A percentile compares a stretch with the other conserved stretches of the same genome.
These are phyloP conservation scores for Apiospora saccharicola DNA, from an alignment of 2,329 filamentous ascomycete species.

Conservation along the genomic window DNA sequence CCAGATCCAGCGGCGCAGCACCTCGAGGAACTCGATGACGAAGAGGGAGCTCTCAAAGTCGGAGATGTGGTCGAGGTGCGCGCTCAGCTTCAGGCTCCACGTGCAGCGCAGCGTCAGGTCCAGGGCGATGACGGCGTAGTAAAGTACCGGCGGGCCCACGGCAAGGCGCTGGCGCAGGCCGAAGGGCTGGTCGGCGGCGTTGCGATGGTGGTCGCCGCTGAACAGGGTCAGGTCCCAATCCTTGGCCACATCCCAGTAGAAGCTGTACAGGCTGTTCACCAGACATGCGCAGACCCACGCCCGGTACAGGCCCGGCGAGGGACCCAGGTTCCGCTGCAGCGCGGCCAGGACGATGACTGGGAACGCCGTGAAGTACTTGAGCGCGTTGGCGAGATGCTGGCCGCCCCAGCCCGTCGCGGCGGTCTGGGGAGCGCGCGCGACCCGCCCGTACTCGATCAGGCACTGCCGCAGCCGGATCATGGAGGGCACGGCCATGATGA, in stretches of 20 bases:
- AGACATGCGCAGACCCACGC: conserved; percentile 77
- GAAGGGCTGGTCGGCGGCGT: conserved; percentile 72
- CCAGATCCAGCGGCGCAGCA: conserved; percentile 92
- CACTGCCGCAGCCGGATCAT: conserved; percentile 91
- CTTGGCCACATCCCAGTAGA: conserved; percentile 97
- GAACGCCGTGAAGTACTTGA: conserved; percentile 94
- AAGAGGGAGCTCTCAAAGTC: conserved; percentile 92
- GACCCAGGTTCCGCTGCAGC: conserved; percentile 67
- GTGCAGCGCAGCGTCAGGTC: conserved; percentile 87
- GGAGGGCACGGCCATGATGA: conserved; percentile 84
- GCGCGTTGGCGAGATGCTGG: conserved; percentile 89
- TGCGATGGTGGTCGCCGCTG: conserved; percentile 57
- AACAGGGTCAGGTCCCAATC: conserved; percentile 96
- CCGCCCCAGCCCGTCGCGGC: conserved; percentile 75
- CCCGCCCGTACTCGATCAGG: conserved; percentile 83
- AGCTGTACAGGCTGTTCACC: conserved; percentile 91
- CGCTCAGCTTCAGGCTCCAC: conserved; percentile 88
- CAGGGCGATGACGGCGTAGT: conserved; percentile 81
- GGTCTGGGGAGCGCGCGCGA: conserved; percentile 62
- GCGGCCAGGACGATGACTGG: conserved; percentile 86
- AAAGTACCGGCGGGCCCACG: conserved; percentile 76
- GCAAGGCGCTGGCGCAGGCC: conserved; percentile 78
- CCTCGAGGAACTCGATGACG: conserved; percentile 84
- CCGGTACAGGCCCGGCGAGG: conserved; percentile 55
- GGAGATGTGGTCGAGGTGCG: conserved; percentile 81